These are phyloP conservation scores for Ceratocystis colombiana DNA, from an alignment of 2,329 filamentous ascomycete species.

Conservation along the genomic window DNA sequence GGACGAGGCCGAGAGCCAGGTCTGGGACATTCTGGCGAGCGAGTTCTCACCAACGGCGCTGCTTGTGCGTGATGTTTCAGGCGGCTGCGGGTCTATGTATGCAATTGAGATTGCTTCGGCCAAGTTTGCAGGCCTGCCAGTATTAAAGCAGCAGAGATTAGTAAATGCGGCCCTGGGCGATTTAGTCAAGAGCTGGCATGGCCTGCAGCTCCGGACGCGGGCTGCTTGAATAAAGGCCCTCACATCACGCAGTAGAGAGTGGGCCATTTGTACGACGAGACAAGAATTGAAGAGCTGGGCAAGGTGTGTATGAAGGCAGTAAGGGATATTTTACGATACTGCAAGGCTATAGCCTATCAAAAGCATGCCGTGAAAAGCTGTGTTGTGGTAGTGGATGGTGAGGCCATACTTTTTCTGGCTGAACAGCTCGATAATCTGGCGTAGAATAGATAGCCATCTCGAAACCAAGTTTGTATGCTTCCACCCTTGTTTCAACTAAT, in stretches of 20 bases:
- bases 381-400: too few relatives aligned
- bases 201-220: slow-evolving; percentile 67
- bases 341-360: background rate
- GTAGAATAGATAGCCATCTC: background rate
- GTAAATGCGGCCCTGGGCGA: slow-evolving; percentile 67
- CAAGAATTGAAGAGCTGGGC: too few relatives aligned
- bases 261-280: too few relatives aligned
- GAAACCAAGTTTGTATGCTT: background rate
- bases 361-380: too few relatives aligned
- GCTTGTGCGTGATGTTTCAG: slow-evolving; percentile 67
- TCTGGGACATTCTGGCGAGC: slow-evolving; percentile 45
- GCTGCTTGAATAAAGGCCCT: slow-evolving; percentile 33
- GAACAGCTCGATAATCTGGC: too few relatives aligned
- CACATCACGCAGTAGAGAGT: background rate
- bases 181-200: slow-evolving; percentile 72
- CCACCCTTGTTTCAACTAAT: background rate
- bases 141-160: slow-evolving; percentile 74
- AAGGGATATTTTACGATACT: background rate
- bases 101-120: slow-evolving; percentile 66
- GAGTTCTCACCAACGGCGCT: slow-evolving; percentile 45
- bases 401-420: too few relatives aligned
- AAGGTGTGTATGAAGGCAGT: too few relatives aligned
- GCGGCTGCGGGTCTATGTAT: slow-evolving; percentile 82
- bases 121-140: slow-evolving; percentile 57
- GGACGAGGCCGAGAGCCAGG: slow-evolving; percentile 46